Evolutionary conservation across 2,329 filamentous ascomycete genomes (phyloP).

Genomic region (Pseudopithomyces maydicus): DNA sequence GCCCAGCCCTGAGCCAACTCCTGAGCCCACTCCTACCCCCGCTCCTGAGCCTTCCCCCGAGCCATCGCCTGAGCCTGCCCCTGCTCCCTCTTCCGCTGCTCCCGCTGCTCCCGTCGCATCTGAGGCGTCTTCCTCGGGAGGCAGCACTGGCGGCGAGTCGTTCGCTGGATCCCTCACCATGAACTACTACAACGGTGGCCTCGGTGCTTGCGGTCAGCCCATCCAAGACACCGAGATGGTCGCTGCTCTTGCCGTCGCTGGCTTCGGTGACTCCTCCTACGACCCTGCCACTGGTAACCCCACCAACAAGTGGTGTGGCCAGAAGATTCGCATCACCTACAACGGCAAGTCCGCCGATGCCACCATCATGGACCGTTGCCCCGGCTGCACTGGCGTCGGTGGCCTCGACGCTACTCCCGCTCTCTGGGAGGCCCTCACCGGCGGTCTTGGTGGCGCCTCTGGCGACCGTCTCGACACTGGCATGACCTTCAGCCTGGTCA

Average conservation of each 20-base stretch:
- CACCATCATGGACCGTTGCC: conserved; percentile 42
- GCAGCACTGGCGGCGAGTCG: conserved; percentile 10
- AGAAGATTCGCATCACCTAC: conserved; percentile 39
- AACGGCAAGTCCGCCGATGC: conserved; percentile 33
- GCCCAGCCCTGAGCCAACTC: conserved; percentile 6
- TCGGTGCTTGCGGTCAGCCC: conserved; percentile 37
- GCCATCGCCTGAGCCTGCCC: background rate
- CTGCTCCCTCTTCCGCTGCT: conserved; percentile 4
- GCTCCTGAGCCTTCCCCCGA: background rate
- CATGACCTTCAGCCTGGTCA: conserved; percentile 24
- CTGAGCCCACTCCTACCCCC: background rate
- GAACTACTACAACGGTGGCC: conserved; percentile 36
- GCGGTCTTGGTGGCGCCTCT: conserved; percentile 8
- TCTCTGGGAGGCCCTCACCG: conserved; percentile 37
- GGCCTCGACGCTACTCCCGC: conserved; percentile 38
- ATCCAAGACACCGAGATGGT: conserved; percentile 28
- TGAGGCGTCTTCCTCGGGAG: conserved; percentile 7
- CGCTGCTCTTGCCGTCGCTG: conserved; percentile 34
- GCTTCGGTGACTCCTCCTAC: conserved; percentile 37
- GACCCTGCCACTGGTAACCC: conserved; percentile 35
- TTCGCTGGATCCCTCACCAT: conserved; percentile 38
- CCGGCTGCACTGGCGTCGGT: conserved; percentile 31
- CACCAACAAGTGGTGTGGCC: conserved; percentile 42
- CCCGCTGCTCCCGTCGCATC: conserved; percentile 9
- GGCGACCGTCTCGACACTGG: conserved; percentile 26